Percentiles rank a stretch among this genome's conserved stretches.
These are phyloP conservation scores for Crataegus laevigata DNA, from an alignment of 306 rosid genomes.

Conservation along the genomic window DNA sequence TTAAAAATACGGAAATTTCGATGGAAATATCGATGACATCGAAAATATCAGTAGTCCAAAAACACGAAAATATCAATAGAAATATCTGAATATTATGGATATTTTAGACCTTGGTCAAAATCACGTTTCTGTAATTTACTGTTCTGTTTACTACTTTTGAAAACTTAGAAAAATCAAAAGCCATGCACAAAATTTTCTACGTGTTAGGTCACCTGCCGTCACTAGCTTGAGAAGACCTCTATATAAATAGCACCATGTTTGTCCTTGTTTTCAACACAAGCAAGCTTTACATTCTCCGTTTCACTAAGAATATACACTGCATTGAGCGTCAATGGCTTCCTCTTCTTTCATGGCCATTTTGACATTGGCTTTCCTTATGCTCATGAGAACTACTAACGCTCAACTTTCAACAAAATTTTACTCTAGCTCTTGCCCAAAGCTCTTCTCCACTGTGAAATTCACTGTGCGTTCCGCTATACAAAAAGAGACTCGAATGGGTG, in stretches of 20 bases:
- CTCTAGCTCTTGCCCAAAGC: conserved; percentile 52
- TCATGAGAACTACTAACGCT: conserved; percentile 35
- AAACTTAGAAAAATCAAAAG: not conserved
- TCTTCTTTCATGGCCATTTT: conserved; percentile 9
- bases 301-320: conserved; percentile 15
- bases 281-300: not conserved
- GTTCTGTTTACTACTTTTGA: not conserved
- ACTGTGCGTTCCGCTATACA: conserved; percentile 45
- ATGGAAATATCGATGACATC: too few relatives aligned
- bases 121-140: not conserved
- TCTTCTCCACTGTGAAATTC: conserved; percentile 43
- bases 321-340: conserved; percentile 12
- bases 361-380: conserved; percentile 21
- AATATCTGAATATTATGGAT: too few relatives aligned
- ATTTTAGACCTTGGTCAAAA: not conserved
- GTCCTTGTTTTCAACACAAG: not conserved
- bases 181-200: conserved; percentile 32
- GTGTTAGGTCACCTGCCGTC: conserved; percentile 53
- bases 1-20: too few relatives aligned
- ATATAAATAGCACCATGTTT: conserved; percentile 23
- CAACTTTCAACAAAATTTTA: conserved; percentile 50
- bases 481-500: conserved; percentile 87
- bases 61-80: too few relatives aligned
- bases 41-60: too few relatives aligned
- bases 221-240: conserved; percentile 23